Percentiles rank a stretch among this genome's conserved stretches.
Evolutionary conservation across 441 rosid genomes (phyloP).

Genomic region (Omphalea diandra): DNA sequence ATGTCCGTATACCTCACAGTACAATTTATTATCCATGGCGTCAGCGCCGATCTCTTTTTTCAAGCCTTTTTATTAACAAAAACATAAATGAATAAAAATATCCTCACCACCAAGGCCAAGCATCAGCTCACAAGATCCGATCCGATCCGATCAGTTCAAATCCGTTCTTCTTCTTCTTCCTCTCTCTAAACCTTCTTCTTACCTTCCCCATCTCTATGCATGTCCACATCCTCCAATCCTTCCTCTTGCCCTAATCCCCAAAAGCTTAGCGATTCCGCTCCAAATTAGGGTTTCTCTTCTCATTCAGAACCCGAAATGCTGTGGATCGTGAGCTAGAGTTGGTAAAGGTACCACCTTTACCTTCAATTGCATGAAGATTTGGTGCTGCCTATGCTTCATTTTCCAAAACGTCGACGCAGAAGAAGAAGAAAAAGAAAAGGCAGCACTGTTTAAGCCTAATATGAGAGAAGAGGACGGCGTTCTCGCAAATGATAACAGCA

Average conservation of each 20-base stretch:
- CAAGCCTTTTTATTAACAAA: neutral
- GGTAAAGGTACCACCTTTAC: slow-evolving; percentile 20
- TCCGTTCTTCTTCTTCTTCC: neutral
- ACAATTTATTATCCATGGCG: slow-evolving; percentile 1
- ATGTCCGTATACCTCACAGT: no score
- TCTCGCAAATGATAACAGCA: slow-evolving; percentile 32
- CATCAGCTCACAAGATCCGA: slow-evolving; percentile 37
- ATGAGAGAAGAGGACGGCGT: slow-evolving; percentile 46
- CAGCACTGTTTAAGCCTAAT: neutral
- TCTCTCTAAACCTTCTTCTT: slow-evolving; percentile 3
- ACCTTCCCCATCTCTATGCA: slow-evolving; percentile 1
- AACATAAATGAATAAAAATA: neutral
- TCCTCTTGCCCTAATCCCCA: slow-evolving; percentile 20
- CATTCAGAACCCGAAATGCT: slow-evolving; percentile 28
- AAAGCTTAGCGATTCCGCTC: slow-evolving; percentile 7
- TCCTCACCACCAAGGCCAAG: slow-evolving; percentile 17
- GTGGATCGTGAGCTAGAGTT: slow-evolving; percentile 60
- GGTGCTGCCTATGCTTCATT: slow-evolving; percentile 68
- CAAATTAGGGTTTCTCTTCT: slow-evolving; percentile 22
- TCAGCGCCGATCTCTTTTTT: slow-evolving; percentile 24
- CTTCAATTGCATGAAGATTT: slow-evolving; percentile 76
- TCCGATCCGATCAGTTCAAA: slow-evolving; percentile 41
- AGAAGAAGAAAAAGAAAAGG: no score
- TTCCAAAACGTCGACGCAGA: slow-evolving; percentile 46
- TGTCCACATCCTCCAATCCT: slow-evolving; percentile 26